Base-by-base conservation (phyloP, 192 early-diverging fungal species). In the Backusella parvicylindrica region DNA sequence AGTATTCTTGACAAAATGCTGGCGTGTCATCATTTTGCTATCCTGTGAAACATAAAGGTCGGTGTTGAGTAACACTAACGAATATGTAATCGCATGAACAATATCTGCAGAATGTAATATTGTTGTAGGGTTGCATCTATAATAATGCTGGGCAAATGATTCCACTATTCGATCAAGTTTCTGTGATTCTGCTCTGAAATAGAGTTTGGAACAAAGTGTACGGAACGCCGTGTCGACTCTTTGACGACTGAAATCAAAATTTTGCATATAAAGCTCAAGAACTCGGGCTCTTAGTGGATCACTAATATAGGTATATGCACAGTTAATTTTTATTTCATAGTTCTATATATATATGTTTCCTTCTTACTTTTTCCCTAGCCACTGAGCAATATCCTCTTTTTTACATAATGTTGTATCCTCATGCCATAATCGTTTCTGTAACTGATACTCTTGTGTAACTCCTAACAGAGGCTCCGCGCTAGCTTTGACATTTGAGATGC, bases 151-250 rank as follows among this genome's bases (percentile, higher is more conserved):
- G 16, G 95, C 87, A 83, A 97, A 91, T 32, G 85, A 89, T 36
- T 89, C 87, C 68, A 98, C 75, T 36, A 98, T 90, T 18, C 97
- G 88, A 81, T 95, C 95, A 26, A 98, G 87, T 56, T 93, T 86
- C 78, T 98, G 97, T 12, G 95, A 88, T 82, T 98, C 97, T 28
- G 92, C 97, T 65, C 91, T 91, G 64, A 98, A 80, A 18, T 88
- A 87, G 0, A 96, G 82, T 30, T 93, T 91, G 64, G 80, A 80
- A 71, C 94, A 94, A 68, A 98, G 78, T 16, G 56, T 41, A 79
- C 88, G 86, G 35, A 49, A 77, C n/a, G 92, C 92, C 68, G 86
- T 80, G 75, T 97, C 95, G n/a, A 98, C 80, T 15, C 88, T 84
- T 71, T 86, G 77, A 31, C 81, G 83, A 6, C 66, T 50, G 74